Conservation (phyloP, 768 basidiomycete genomes). For the Lyophyllum semitale region DNA sequence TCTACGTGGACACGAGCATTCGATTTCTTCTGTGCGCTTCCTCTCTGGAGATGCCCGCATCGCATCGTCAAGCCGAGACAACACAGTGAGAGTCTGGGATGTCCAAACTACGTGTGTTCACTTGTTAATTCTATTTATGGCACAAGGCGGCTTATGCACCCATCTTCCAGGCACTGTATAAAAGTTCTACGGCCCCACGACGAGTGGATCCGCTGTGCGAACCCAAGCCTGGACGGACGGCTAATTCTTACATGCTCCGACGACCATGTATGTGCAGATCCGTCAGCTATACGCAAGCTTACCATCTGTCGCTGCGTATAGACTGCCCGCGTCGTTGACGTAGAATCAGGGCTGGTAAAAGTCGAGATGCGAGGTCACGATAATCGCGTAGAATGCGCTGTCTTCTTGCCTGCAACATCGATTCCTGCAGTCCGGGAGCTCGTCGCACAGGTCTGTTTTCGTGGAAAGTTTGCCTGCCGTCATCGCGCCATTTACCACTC, state of each 20-base stretch:
- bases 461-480: neutral
- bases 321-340: conserved; percentile 68
- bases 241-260: conserved; percentile 62
- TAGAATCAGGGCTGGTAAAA: conserved; percentile 60
- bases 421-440: conserved; percentile 63
- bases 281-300: neutral
- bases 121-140: no score
- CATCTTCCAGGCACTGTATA: conserved; percentile 57
- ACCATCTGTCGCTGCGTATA: conserved; percentile 23
- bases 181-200: conserved; percentile 63
- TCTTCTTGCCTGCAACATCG: conserved; percentile 63
- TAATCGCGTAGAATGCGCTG: conserved; percentile 65
- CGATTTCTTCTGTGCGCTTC: conserved; percentile 71
- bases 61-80: conserved; percentile 70
- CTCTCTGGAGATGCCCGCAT: conserved; percentile 66
- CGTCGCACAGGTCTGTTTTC: conserved; percentile 34
- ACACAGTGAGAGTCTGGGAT: conserved; percentile 70
- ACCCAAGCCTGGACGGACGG: conserved; percentile 54
- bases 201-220: conserved; percentile 63
- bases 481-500: neutral
- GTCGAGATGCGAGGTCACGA: conserved; percentile 73
- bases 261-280: conserved; percentile 56
- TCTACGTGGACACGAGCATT: conserved; percentile 72
- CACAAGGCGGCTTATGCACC: no score
- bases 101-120: conserved; percentile 61